Evolutionary conservation across 257 asterid genomes (phyloP).

Genomic region (Capsicum pubescens): DNA sequence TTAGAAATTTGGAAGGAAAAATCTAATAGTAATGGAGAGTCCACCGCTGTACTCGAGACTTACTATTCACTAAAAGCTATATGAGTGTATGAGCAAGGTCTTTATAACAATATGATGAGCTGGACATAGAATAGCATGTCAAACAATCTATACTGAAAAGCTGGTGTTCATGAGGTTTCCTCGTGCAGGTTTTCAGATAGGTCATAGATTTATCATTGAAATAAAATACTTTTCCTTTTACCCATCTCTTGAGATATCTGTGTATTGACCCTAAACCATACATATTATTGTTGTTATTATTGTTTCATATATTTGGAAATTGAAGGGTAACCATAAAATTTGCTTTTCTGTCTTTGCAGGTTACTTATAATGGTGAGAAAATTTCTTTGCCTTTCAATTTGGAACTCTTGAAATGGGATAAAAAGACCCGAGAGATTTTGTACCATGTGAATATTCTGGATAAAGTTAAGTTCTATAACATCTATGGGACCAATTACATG

Average conservation of each 20-base stretch:
- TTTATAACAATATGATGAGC: conserved; percentile 72
- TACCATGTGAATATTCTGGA: conserved; percentile 67
- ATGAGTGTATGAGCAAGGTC: conserved; percentile 70
- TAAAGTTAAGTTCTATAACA: conserved; percentile 79
- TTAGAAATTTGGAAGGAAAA: conserved; percentile 89
- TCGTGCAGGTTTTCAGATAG: not conserved
- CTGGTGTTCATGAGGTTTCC: conserved; percentile 8
- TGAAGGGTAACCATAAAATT: not conserved
- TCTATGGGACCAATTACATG: conserved; percentile 74
- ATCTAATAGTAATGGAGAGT: conserved; percentile 56
- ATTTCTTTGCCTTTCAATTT: conserved; percentile 70
- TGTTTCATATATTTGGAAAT: not conserved
- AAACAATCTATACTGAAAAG: not conserved
- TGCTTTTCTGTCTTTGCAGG: conserved; percentile 56
- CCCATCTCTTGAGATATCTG: not conserved
- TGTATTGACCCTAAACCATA: conserved; percentile 16
- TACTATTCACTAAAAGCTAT: conserved; percentile 67
- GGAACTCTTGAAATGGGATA: conserved; percentile 85
- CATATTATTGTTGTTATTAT: not conserved
- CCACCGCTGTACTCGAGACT: conserved; percentile 63
- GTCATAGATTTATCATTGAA: conserved; percentile 15
- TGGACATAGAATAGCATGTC: not conserved
- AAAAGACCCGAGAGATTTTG: conserved; percentile 71
- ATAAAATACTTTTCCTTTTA: not conserved
- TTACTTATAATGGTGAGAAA: conserved; percentile 60